phyloP scores from a whole-genome alignment of 2,329 filamentous ascomycete species.

The Calonectria pseudoreteaudii region DNA sequence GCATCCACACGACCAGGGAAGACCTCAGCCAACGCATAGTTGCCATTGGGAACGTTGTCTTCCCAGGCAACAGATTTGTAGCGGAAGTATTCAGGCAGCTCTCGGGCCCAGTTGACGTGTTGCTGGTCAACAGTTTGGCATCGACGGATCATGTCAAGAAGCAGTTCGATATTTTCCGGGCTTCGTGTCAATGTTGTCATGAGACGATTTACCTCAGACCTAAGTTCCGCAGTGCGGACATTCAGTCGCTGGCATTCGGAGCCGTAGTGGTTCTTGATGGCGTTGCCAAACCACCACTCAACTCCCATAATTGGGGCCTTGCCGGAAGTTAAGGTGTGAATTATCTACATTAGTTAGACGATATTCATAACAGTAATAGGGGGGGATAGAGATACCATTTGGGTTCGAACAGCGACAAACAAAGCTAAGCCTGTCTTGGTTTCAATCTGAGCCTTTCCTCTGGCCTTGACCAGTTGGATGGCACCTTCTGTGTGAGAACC shows the following conservation, averaged over 20 bases:
- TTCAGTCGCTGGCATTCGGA: slow-evolving; percentile 63
- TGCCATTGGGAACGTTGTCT: slow-evolving; percentile 62
- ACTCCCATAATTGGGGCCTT: slow-evolving; percentile 64
- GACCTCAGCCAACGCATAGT: slow-evolving; percentile 66
- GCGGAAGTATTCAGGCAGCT: slow-evolving; percentile 62
- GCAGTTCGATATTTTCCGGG: slow-evolving; percentile 61
- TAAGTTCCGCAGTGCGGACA: slow-evolving; percentile 67
- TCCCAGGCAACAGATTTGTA: slow-evolving; percentile 68
- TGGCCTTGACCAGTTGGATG: slow-evolving; percentile 69
- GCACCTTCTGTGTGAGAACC: slow-evolving; percentile 74
- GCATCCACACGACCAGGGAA: slow-evolving; percentile 71
- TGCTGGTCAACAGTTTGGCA: slow-evolving; percentile 66
- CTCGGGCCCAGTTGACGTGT: slow-evolving; percentile 62
- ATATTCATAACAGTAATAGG: neutral
- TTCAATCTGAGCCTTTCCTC: slow-evolving; percentile 66
- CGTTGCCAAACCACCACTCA: slow-evolving; percentile 70
- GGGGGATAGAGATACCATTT: slow-evolving; percentile 61
- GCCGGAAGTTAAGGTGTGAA: slow-evolving; percentile 66
- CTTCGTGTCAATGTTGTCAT: slow-evolving; percentile 60
- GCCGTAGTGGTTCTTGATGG: slow-evolving; percentile 61
- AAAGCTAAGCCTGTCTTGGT: slow-evolving; percentile 66
- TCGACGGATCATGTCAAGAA: slow-evolving; percentile 64
- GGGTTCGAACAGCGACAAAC: slow-evolving; percentile 70
- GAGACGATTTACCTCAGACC: slow-evolving; percentile 63
- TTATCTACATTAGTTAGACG: slow-evolving; percentile 55